Evolutionary conservation across 805 yeast species (phyloP), one percentile per base, ranked within the genome.

Genomic region (Lachancea sp.): DNA sequence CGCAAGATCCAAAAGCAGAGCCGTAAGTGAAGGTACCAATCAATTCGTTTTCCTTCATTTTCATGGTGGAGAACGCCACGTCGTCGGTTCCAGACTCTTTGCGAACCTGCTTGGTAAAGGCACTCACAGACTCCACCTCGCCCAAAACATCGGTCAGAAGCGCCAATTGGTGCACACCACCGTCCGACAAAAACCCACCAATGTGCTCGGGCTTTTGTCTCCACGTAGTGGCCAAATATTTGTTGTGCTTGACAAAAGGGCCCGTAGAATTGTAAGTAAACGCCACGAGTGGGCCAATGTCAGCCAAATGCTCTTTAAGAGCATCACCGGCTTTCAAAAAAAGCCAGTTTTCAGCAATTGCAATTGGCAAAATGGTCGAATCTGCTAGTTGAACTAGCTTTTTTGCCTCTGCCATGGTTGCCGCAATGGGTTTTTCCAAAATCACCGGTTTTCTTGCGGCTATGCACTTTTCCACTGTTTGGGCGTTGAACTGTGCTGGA

Each of bases 121-220:
- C 96, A 44, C 86, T 76, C 32, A 90, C 79, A 6, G 81, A 65
- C 40, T 75, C 78, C 13, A 88, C 82, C 19, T 73, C 71, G 43
- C 98, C 97, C 44, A 91, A 71, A 16, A 88, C 79, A 48, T 79
- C 87, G 8, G 95, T 88, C 52, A 90, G 74, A 32, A 88, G 69
- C 2, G 96, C 96, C 63, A 90, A 70, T 65, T 90, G 97, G 67
- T 91, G 98, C 19, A 91, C 98, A 62, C 97, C 98, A 58, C 96
- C 97, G 59, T 91, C 98, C 47, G 91, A 82, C 56, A 91, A 71
- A 66, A 73, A 90, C 0, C 97, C 97, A 44, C 98, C 98, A 53
- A 89, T 77, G 62, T 91, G 97, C 65, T 87, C 82, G 27, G 98
- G 97, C 39, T 81, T 73, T 61, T 76, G 78, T 74, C 97, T 82